Evolutionary conservation across 208 protist genomes (phyloP).

Genomic region (Endotrypanum monterogeii): DNA sequence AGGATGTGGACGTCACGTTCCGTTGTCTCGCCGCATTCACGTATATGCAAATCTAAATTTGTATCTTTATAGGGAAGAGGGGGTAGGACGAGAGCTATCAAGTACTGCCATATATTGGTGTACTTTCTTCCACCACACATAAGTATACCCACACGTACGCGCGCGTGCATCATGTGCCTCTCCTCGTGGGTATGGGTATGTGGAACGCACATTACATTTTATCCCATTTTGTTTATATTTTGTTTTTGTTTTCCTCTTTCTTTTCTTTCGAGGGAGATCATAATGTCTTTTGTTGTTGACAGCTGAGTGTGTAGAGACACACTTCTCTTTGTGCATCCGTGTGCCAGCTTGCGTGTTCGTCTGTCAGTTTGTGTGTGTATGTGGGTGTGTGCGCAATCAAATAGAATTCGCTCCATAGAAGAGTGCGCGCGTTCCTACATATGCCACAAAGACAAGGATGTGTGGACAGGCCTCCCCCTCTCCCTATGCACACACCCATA

Average conservation of each 20-base stretch:
- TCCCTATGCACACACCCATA: too few relatives aligned
- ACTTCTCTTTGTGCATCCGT: background rate
- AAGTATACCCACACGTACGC: background rate
- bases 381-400: too few relatives aligned
- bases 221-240: background rate
- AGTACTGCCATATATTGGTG: background rate
- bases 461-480: too few relatives aligned
- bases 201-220: background rate
- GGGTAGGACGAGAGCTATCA: too few relatives aligned
- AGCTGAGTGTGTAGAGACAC: background rate
- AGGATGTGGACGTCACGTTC: too few relatives aligned
- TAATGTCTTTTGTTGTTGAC: background rate
- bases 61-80: background rate
- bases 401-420: too few relatives aligned
- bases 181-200: conserved; percentile 1
- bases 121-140: background rate
- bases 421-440: too few relatives aligned
- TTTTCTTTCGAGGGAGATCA: background rate
- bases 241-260: background rate
- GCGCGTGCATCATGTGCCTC: background rate
- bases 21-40: background rate
- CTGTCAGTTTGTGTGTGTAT: too few relatives aligned
- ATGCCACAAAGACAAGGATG: too few relatives aligned
- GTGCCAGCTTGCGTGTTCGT: background rate
- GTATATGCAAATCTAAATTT: background rate